A percentile compares a stretch with the other conserved stretches of the same genome.
Evolutionary conservation across 2,329 filamentous ascomycete genomes (phyloP).

Genomic region (Cladobotryum mycophilum): DNA sequence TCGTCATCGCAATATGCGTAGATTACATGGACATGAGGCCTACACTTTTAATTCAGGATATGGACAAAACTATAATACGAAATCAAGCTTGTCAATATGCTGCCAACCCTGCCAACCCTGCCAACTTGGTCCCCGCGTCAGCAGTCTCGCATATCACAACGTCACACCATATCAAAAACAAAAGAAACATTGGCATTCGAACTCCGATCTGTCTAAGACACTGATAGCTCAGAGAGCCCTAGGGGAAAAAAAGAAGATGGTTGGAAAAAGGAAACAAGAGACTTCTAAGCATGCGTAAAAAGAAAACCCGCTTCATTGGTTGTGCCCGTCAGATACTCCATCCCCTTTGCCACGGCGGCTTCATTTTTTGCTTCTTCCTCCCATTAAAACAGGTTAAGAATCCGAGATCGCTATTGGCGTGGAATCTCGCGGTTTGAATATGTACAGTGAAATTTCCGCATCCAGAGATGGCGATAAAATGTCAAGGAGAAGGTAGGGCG

Average conservation of each 20-base stretch:
- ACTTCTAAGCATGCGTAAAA: slow-evolving; percentile 4
- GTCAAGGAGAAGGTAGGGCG: neutral
- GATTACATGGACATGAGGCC: no score
- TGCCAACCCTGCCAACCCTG: slow-evolving; percentile 1
- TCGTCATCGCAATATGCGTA: no score
- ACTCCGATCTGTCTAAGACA: slow-evolving; percentile 11
- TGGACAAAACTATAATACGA: no score
- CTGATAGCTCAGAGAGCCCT: slow-evolving; percentile 5
- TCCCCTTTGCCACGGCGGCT: neutral
- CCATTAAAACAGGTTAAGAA: slow-evolving; percentile 11
- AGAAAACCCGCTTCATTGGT: slow-evolving; percentile 4
- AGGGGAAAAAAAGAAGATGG: neutral
- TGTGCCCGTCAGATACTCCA: slow-evolving; percentile 7
- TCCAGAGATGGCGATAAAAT: slow-evolving; percentile 9
- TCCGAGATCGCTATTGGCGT: slow-evolving; percentile 4
- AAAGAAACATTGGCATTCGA: slow-evolving; percentile 11
- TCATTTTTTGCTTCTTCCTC: neutral
- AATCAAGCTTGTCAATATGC: slow-evolving; percentile 1
- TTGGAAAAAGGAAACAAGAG: slow-evolving; percentile 1
- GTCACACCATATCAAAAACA: slow-evolving; percentile 6
- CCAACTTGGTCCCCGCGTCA: neutral
- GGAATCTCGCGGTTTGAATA: slow-evolving; percentile 11
- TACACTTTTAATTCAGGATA: no score
- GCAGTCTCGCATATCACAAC: neutral
- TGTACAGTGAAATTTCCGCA: slow-evolving; percentile 11